Evolutionary conservation across 202 grass and related monocot genomes (phyloP).

Genomic region (Panicum virgatum): DNA sequence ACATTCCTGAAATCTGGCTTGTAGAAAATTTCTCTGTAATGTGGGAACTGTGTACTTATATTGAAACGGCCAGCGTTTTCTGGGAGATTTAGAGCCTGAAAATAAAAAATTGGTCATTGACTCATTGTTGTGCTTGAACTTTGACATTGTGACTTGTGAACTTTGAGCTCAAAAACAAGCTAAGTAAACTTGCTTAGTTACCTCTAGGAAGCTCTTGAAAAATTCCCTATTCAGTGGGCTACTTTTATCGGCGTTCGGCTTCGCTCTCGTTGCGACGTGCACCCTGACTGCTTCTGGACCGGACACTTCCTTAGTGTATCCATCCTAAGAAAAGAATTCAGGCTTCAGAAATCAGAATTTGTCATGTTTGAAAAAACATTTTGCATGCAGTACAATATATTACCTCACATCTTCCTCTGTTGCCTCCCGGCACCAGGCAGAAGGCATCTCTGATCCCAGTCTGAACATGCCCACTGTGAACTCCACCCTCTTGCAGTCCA

Average conservation of each 20-base stretch:
- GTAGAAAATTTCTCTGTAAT: conserved; percentile 68
- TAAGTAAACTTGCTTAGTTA: conserved; percentile 16
- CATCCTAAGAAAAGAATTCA: conserved; percentile 45
- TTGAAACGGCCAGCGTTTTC: conserved; percentile 60
- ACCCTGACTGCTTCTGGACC: conserved; percentile 53
- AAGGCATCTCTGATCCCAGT: conserved; percentile 63
- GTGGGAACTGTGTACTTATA: conserved; percentile 64
- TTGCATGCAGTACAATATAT: background rate
- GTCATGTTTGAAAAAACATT: background rate
- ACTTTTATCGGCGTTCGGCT: conserved; percentile 52
- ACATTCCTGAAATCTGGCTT: conserved; percentile 44
- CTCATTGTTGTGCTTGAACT: background rate
- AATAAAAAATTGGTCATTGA: background rate
- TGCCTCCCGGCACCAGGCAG: conserved; percentile 45
- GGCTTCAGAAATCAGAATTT: background rate
- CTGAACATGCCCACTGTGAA: conserved; percentile 81
- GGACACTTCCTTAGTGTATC: conserved; percentile 62
- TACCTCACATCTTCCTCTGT: conserved; percentile 67
- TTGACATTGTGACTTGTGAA: background rate
- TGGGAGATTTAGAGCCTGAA: conserved; percentile 69
- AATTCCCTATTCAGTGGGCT: conserved; percentile 68
- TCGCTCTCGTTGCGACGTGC: conserved; percentile 64
- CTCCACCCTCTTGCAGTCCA: conserved; percentile 53
- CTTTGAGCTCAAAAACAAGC: background rate
- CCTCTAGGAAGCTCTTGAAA: conserved; percentile 72